These are phyloP conservation scores for Cystobasidiaceae sp. DNA, from an alignment of 1,284 basidiomycete species.

Conservation along the genomic window DNA sequence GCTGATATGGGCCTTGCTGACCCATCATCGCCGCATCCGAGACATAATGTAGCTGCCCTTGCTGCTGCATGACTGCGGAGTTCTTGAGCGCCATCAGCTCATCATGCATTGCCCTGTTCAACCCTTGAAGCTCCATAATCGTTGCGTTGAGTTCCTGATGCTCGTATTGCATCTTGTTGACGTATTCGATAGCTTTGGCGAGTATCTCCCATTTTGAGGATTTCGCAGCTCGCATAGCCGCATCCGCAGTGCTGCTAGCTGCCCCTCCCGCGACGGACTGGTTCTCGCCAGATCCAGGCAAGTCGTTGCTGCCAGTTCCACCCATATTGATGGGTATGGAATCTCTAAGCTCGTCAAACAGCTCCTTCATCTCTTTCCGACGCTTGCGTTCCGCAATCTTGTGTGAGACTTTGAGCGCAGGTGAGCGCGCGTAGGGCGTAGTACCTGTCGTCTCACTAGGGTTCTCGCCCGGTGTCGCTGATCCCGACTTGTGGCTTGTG, in stretches of 20 bases:
- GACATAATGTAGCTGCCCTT: neutral
- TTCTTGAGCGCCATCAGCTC: neutral
- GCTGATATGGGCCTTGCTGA: too few species aligned
- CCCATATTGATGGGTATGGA: conserved; percentile 57
- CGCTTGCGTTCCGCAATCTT: conserved; percentile 91
- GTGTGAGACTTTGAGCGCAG: conserved; percentile 85
- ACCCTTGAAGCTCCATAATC: neutral
- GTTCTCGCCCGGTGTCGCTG: too few species aligned
- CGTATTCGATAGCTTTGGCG: conserved; percentile 82
- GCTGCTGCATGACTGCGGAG: neutral
- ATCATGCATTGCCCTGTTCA: conserved; percentile 1
- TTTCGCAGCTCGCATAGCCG: conserved; percentile 67
- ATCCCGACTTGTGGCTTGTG: too few species aligned
- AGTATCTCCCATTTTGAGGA: conserved; percentile 96
- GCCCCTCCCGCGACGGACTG: conserved; percentile 57
- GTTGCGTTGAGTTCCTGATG: conserved; percentile 54
- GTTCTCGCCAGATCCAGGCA: too few species aligned
- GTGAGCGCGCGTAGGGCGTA: conserved; percentile 85
- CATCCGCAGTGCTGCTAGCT: neutral
- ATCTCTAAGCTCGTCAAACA: conserved; percentile 89
- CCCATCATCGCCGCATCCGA: too few species aligned
- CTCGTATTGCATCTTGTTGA: conserved; percentile 65
- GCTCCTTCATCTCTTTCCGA: conserved; percentile 93
- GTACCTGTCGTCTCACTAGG: neutral
- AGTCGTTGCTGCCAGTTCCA: neutral